phyloP scores from a whole-genome alignment of 495 filamentous ascomycete genomes.

The Apodospora peruviana region DNA sequence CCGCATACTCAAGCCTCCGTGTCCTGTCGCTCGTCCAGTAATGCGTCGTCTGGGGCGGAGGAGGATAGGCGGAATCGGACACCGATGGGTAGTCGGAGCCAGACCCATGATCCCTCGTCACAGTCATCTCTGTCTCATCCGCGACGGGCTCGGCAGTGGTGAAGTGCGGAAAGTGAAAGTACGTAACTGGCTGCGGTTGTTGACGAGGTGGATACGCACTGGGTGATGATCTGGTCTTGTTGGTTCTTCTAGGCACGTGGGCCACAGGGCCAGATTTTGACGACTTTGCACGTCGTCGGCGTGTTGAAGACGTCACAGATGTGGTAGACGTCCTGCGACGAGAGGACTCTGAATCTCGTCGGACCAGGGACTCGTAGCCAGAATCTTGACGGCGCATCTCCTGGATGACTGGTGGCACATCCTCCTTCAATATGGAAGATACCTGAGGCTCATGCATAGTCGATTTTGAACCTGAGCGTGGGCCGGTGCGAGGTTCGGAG shows the following conservation, averaged over 20 bases:
- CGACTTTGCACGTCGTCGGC: conserved; percentile 28
- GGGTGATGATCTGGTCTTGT: conserved; percentile 19
- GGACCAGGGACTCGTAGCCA: conserved; percentile 41
- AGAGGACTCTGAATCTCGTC: conserved; percentile 19
- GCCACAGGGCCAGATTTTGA: conserved; percentile 25
- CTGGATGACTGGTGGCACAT: conserved; percentile 12
- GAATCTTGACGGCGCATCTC: conserved; percentile 45
- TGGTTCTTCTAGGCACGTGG: conserved; percentile 17
- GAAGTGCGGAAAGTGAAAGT: conserved; percentile 45
- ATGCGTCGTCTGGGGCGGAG: conserved; percentile 49
- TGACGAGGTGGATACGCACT: conserved; percentile 4
- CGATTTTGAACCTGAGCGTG: conserved; percentile 6
- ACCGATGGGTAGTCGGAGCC: no score
- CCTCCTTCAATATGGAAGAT: conserved; percentile 5
- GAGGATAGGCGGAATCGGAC: conserved; percentile 19
- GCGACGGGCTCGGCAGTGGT: conserved; percentile 32
- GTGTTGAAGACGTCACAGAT: conserved; percentile 21
- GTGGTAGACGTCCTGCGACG: conserved; percentile 16
- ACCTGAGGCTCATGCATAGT: conserved; percentile 3
- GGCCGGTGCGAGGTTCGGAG: conserved; percentile 19
- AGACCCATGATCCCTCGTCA: conserved; percentile 1
- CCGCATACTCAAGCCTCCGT: conserved; percentile 50
- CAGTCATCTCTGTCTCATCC: conserved; percentile 12
- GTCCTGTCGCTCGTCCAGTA: conserved; percentile 54
- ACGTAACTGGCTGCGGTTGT: conserved; percentile 29